Evolutionary conservation across 768 basidiomycete genomes (phyloP).

Genomic region (Jaapia argillacea): DNA sequence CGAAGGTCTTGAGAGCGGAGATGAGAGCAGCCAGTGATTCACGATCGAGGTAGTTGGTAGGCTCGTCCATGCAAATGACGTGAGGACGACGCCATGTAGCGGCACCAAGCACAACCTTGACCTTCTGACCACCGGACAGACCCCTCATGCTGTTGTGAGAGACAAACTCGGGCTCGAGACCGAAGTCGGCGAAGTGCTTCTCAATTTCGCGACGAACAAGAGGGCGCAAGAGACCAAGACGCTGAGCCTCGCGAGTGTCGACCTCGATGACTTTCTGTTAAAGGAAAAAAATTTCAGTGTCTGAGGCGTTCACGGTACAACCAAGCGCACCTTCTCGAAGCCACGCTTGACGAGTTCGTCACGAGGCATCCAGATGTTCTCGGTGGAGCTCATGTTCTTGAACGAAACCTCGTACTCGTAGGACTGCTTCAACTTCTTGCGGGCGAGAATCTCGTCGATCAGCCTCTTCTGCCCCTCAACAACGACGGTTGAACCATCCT

Average conservation of each 20-base stretch:
- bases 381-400: conserved; percentile 90
- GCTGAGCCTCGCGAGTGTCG: conserved; percentile 95
- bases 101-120: conserved; percentile 97
- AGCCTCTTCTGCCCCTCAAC: conserved; percentile 91
- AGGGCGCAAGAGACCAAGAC: conserved; percentile 88
- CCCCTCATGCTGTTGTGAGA: conserved; percentile 99
- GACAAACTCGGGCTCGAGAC: conserved; percentile 98
- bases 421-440: conserved; percentile 99
- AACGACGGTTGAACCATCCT: conserved; percentile 79
- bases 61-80: conserved; percentile 94
- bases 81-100: conserved; percentile 99
- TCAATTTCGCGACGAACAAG: conserved; percentile 98
- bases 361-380: conserved; percentile 97
- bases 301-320: no score
- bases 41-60: conserved; percentile 98
- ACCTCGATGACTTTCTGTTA: conserved; percentile 98
- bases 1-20: conserved; percentile 94
- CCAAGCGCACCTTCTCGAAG: conserved; percentile 96
- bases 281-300: no score
- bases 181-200: conserved; percentile 99
- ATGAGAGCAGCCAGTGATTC: conserved; percentile 99
- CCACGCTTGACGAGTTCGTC: conserved; percentile 97
- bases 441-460: conserved; percentile 83
- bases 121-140: conserved; percentile 97
- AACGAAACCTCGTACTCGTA: conserved; percentile 98